These are phyloP conservation scores for Notholithocarpus densiflorus DNA, from an alignment of 306 rosid genomes.

Conservation along the genomic window DNA sequence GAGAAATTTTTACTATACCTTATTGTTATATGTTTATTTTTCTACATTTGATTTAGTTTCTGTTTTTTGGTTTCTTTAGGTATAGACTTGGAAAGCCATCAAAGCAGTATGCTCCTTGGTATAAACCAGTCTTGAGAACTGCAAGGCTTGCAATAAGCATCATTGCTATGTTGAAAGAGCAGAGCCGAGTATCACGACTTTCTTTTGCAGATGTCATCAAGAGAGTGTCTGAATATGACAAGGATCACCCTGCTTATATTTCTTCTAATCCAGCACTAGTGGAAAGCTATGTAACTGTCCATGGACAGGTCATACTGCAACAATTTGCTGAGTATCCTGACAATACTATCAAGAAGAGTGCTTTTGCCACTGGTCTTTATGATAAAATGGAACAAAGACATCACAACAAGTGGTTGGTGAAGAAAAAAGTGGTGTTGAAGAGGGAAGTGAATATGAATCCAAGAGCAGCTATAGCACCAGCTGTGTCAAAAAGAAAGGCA, in stretches of 20 bases:
- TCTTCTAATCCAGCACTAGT: constrained; percentile 61
- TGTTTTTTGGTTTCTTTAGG: constrained; percentile 42
- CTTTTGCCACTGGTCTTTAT: constrained; percentile 70
- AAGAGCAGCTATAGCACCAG: constrained; percentile 67
- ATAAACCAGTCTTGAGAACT: constrained; percentile 73
- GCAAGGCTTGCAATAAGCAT: constrained; percentile 72
- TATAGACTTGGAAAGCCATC: constrained; percentile 94
- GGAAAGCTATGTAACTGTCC: constrained; percentile 84
- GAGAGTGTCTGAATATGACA: constrained; percentile 54
- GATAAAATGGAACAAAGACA: constrained; percentile 84
- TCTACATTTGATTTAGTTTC: neutral
- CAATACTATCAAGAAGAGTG: constrained; percentile 51
- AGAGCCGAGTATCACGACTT: constrained; percentile 77
- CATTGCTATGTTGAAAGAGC: constrained; percentile 77
- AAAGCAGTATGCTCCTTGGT: constrained; percentile 88
- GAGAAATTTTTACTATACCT: too few species aligned
- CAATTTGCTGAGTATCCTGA: constrained; percentile 84
- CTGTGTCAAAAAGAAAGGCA: constrained; percentile 65
- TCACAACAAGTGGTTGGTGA: constrained; percentile 90
- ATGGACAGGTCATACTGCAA: constrained; percentile 90
- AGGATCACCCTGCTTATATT: constrained; percentile 47
- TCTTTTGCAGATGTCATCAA: constrained; percentile 72
- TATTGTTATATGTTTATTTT: neutral
- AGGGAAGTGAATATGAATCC: constrained; percentile 73
- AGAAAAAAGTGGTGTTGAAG: constrained; percentile 46